Percentiles rank a stretch among this genome's conserved stretches.
Evolutionary conservation across 495 filamentous ascomycete genomes (phyloP).

Genomic region (Wilcoxina mikolae): DNA sequence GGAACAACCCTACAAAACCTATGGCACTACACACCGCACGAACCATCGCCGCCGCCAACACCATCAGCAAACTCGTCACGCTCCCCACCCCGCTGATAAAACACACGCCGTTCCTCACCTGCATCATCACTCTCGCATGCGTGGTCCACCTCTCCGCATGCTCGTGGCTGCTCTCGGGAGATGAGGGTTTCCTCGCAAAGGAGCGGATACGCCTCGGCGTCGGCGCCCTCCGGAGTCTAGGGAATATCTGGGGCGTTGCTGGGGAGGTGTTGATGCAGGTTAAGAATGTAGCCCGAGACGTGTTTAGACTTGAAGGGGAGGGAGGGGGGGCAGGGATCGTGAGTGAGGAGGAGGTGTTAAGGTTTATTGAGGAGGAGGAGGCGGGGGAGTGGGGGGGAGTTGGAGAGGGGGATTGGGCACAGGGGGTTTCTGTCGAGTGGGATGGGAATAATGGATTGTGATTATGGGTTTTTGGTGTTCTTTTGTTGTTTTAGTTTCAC

Average conservation of each 20-base stretch:
- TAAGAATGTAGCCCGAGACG: constrained; percentile 51
- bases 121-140: constrained; percentile 55
- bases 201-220: constrained; percentile 68
- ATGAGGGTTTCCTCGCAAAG: constrained; percentile 54
- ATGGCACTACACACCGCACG: constrained; percentile 60
- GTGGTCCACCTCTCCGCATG: constrained; percentile 48
- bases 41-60: constrained; percentile 60
- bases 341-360: constrained; percentile 24
- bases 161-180: constrained; percentile 46
- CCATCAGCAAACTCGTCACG: constrained; percentile 61
- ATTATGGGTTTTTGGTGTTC: neutral
- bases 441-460: constrained; percentile 3
- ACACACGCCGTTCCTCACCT: constrained; percentile 83
- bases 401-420: constrained; percentile 1
- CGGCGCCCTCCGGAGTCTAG: constrained; percentile 62
- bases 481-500: too few species aligned
- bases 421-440: neutral
- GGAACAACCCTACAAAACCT: constrained; percentile 40
- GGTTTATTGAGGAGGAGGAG: constrained; percentile 25
- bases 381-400: constrained; percentile 19
- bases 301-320: constrained; percentile 42
- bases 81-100: constrained; percentile 55
- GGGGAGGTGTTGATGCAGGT: constrained; percentile 59
- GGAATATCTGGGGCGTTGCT: constrained; percentile 64
- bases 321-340: constrained; percentile 21